Evolutionary conservation across 2,329 filamentous ascomycete species (phyloP), one percentile per base, ranked within the genome.

Genomic region (Aureobasidium sp.): DNA sequence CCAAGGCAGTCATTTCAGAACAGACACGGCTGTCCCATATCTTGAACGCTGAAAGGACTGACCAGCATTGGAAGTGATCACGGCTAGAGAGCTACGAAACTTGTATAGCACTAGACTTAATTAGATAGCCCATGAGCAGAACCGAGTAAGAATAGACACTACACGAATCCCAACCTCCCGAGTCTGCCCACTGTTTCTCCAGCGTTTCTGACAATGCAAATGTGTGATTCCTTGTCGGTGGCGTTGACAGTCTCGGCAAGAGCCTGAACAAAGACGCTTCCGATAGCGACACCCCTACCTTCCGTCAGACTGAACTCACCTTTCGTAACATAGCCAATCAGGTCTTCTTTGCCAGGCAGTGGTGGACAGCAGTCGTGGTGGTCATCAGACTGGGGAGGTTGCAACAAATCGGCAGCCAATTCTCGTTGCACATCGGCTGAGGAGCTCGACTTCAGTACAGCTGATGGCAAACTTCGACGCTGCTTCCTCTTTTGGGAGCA

Each of bases 281-380:
- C 94, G 63, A 97, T 80, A 0, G 87, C 93, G 17, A 85, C 86
- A 0, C 88, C 89, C 66, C 82, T 83, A 0, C 93, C 94, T 66
- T 88, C 84, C 2, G 84, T 83, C 1, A 97, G 81, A 69, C 88
- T 92, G 72, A 88, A 96, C 56, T 89, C 87, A 0, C 93, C 94
- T 1, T 88, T 88, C 2, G 92, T 97, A 27, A 97, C 87, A 72
- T 96, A 99, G 0, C 94, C 94, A 56, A 97, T 84, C 13, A 97
- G 79, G 71, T 97, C 89, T 26, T 83, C 79, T 65, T 86, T 85
- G 10, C 81, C 79, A 0, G 93, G 93, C n/a, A 92, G 85, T 0
- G 85, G 71, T 0, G 87, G 87, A 7, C 55, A 48, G 20, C 24
- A 20, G 7, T 60, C 17, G 34, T 51, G 24, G 0, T 50, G 15